phyloP scores from a whole-genome alignment of 306 rosid species.

The Trichosanthes truncata region DNA sequence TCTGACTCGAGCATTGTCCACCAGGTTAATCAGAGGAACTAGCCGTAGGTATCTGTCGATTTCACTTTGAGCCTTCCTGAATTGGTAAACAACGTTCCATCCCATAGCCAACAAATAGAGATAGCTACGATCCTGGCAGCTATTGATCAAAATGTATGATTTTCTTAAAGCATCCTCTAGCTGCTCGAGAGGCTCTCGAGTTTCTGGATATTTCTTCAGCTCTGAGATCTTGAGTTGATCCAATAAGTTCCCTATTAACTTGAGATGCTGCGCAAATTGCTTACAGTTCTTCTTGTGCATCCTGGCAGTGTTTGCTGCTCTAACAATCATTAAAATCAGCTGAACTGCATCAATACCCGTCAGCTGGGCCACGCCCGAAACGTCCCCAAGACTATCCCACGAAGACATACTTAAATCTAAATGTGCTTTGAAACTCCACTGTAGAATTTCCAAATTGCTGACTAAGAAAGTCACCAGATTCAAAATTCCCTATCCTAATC shows the following conservation, averaged over 20 bases:
- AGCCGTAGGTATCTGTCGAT: slow-evolving; percentile 80
- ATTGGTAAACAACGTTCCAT: slow-evolving; percentile 94
- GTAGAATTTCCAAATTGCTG: neutral
- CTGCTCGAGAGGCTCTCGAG: slow-evolving; percentile 94
- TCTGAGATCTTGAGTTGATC: slow-evolving; percentile 97
- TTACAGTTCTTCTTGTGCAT: slow-evolving; percentile 97
- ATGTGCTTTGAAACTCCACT: neutral
- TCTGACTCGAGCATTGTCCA: slow-evolving; percentile 96
- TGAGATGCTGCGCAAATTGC: slow-evolving; percentile 82
- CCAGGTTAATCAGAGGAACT: slow-evolving; percentile 91
- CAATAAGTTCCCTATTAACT: slow-evolving; percentile 85
- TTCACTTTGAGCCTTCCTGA: slow-evolving; percentile 96
- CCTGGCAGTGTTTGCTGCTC: slow-evolving; percentile 85
- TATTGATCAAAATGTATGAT: slow-evolving; percentile 73
- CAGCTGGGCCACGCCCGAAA: slow-evolving; percentile 73
- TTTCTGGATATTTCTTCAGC: slow-evolving; percentile 87
- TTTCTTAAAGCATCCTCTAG: slow-evolving; percentile 90
- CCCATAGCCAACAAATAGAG: slow-evolving; percentile 94
- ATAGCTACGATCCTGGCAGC: slow-evolving; percentile 91
- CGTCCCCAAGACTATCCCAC: slow-evolving; percentile 79
- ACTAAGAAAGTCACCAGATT: neutral
- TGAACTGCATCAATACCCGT: slow-evolving; percentile 73
- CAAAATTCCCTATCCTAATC: neutral
- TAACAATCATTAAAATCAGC: slow-evolving; percentile 73
- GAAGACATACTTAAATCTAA: slow-evolving; percentile 24